phyloP scores from a whole-genome alignment of 441 rosid species.

The Sinapis alba region DNA sequence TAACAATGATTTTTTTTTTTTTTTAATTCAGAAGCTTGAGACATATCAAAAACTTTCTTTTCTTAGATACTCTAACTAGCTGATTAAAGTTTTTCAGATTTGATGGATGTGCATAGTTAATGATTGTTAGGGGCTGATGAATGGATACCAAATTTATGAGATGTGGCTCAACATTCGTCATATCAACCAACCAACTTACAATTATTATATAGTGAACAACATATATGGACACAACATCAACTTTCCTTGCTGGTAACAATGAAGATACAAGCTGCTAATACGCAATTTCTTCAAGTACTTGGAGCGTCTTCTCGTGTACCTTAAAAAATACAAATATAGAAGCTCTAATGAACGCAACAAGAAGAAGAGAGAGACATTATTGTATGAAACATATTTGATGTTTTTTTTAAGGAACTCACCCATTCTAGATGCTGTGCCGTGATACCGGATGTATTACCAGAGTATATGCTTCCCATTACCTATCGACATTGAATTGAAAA shows the following conservation, averaged over 20 bases:
- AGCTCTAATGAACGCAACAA: slow-evolving; percentile 6
- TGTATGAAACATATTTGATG: neutral
- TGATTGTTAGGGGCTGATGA: neutral
- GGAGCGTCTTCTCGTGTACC: slow-evolving; percentile 95
- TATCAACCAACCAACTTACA: slow-evolving; percentile 1
- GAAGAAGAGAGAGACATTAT: neutral
- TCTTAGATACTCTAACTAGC: neutral
- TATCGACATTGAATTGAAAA: slow-evolving; percentile 39
- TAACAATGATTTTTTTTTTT: too few relatives aligned
- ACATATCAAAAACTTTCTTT: too few relatives aligned
- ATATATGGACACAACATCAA: slow-evolving; percentile 9
- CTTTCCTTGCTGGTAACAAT: slow-evolving; percentile 13
- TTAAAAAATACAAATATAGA: slow-evolving; percentile 30
- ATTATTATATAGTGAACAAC: slow-evolving; percentile 3
- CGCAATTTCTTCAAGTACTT: slow-evolving; percentile 91
- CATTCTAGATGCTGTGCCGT: slow-evolving; percentile 98
- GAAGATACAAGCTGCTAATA: slow-evolving; percentile 44
- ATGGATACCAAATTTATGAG: neutral
- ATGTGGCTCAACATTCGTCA: neutral
- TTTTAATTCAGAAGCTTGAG: too few relatives aligned
- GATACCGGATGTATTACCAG: slow-evolving; percentile 78
- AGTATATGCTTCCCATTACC: slow-evolving; percentile 91
- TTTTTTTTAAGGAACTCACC: slow-evolving; percentile 48
- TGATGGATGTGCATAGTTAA: neutral
- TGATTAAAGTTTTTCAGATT: neutral